These are phyloP conservation scores for Ophiocordyceps robertsii DNA, from an alignment of 2,329 filamentous ascomycete species.

Conservation along the genomic window DNA sequence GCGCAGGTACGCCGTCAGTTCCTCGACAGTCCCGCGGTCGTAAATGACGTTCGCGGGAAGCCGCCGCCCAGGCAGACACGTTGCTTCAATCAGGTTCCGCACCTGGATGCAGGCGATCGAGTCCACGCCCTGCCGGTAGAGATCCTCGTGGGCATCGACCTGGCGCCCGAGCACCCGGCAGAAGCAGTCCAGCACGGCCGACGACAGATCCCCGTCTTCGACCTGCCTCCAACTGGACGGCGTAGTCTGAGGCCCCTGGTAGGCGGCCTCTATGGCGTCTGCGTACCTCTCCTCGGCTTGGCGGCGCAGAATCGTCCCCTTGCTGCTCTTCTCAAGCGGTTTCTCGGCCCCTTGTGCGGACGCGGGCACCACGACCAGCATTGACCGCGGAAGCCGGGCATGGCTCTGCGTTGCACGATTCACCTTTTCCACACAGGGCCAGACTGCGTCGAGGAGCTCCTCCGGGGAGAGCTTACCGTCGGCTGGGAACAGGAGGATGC, in stretches of 20 bases:
- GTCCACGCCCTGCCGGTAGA: conserved; percentile 46
- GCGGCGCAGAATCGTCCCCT: conserved; percentile 42
- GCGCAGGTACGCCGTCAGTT: conserved; percentile 10
- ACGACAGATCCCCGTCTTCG: conserved; percentile 19
- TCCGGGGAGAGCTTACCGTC: conserved; percentile 2
- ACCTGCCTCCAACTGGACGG: conserved; percentile 2
- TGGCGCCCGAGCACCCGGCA: conserved; percentile 13
- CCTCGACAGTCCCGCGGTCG: conserved; percentile 38
- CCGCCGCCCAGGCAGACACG: conserved; percentile 5
- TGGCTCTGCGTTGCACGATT: conserved; percentile 37
- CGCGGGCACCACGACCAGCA: conserved; percentile 32
- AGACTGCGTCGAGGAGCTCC: neutral
- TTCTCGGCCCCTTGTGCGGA: conserved; percentile 8
- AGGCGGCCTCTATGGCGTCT: conserved; percentile 30
- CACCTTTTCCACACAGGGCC: conserved; percentile 25
- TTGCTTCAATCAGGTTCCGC: conserved; percentile 18
- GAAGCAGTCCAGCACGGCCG: conserved; percentile 19
- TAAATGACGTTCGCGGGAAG: conserved; percentile 47
- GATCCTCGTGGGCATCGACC: conserved; percentile 26
- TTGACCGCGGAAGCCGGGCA: conserved; percentile 32
- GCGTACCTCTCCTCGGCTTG: conserved; percentile 36
- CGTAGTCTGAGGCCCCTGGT: conserved; percentile 12
- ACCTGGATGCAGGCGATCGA: conserved; percentile 44
- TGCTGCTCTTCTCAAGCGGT: conserved; percentile 44
- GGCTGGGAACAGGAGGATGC: conserved; percentile 37